Conservation (phyloP, 768 basidiomycete genomes). For the Dendrothele bispora region DNA sequence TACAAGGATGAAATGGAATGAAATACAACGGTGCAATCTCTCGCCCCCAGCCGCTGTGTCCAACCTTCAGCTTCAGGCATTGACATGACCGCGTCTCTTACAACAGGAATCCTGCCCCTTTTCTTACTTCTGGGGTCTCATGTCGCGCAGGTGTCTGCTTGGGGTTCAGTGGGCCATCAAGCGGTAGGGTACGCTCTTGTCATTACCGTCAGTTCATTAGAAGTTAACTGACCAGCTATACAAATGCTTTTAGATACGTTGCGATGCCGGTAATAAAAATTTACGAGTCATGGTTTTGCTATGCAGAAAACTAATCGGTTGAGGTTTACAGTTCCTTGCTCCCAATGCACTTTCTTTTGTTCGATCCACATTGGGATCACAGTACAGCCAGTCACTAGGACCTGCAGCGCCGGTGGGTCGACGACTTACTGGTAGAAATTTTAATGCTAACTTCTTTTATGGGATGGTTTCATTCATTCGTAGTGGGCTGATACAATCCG, state of each 20-base stretch:
- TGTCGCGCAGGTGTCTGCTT: not conserved
- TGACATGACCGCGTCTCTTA: too few species aligned
- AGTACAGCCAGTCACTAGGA: not conserved
- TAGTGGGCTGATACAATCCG: conserved; percentile 1
- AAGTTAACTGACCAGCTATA: too few species aligned
- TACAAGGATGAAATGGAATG: too few species aligned
- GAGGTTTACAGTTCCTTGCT: not conserved
- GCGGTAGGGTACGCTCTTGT: conserved; percentile 4
- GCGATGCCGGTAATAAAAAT: not conserved
- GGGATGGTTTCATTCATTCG: too few species aligned
- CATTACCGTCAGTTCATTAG: too few species aligned
- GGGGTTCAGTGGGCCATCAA: not conserved
- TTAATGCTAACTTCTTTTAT: not conserved
- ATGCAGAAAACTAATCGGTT: too few species aligned
- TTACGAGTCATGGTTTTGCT: not conserved
- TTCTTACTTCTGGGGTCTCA: not conserved
- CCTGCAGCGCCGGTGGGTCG: not conserved
- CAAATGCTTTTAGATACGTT: not conserved
- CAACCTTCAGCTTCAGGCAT: too few species aligned
- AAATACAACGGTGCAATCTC: too few species aligned
- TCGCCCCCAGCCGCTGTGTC: too few species aligned
- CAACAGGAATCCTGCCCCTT: too few species aligned
- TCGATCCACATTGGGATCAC: not conserved
- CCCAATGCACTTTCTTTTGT: not conserved
- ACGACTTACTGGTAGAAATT: not conserved